Evolutionary conservation across 176 grass and related monocot genomes (phyloP).

Genomic region (Oropetium thomaeum): DNA sequence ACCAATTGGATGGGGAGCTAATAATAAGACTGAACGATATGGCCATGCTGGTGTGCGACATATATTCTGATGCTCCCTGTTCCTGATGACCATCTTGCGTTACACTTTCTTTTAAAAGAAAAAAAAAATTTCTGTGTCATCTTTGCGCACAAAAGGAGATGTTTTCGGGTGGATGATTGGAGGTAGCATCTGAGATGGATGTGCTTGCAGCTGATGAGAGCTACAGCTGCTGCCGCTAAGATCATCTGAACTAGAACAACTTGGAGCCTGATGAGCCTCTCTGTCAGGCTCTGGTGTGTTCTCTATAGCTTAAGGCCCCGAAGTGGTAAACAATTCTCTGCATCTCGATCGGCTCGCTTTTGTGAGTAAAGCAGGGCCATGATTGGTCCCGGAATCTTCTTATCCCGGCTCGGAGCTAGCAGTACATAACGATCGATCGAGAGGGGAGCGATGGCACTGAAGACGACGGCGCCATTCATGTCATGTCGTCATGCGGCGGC

Average conservation of each 20-base stretch:
- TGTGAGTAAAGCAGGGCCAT: conserved; percentile 46
- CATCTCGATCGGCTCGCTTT: conserved; percentile 47
- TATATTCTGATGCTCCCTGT: conserved; percentile 44
- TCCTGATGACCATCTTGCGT: background rate
- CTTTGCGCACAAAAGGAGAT: conserved; percentile 5
- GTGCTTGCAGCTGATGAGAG: background rate
- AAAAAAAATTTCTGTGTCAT: conserved; percentile 4
- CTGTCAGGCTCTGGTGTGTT: conserved; percentile 27
- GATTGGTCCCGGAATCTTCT: conserved; percentile 75
- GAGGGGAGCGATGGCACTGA: background rate
- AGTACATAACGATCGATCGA: background rate
- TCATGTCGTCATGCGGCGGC: background rate
- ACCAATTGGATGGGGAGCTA: too few relatives aligned
- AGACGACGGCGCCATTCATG: conserved; percentile 12
- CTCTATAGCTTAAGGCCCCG: conserved; percentile 34
- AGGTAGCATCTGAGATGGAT: conserved; percentile 11
- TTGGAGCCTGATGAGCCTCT: conserved; percentile 22
- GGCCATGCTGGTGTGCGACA: conserved; percentile 18
- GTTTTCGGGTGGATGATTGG: conserved; percentile 2
- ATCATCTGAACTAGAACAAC: background rate
- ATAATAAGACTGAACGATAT: conserved; percentile 29
- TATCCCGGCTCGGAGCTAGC: conserved; percentile 39
- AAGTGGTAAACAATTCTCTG: conserved; percentile 52
- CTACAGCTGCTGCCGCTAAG: background rate
- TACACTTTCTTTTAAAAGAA: background rate